These are phyloP conservation scores for Chrysanthemum lavandulifolium DNA, from an alignment of 129 eudicot species.

Conservation along the genomic window DNA sequence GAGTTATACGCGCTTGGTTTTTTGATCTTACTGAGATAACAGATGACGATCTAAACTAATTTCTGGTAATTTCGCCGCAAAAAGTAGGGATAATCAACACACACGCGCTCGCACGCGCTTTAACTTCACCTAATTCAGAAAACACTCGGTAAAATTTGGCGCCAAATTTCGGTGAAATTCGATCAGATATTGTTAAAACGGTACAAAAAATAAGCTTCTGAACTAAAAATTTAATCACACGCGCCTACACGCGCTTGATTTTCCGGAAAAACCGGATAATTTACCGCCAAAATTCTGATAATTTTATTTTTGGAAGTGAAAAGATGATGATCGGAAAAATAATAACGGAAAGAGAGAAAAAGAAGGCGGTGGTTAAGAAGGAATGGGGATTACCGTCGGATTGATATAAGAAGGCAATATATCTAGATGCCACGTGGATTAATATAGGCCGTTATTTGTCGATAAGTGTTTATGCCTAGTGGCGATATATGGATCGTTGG, in stretches of 20 bases:
- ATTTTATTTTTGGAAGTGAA: too few relatives aligned
- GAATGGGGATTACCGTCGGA: slow-evolving; percentile 56
- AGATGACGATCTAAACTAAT: background rate
- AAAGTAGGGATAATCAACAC: background rate
- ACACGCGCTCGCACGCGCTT: background rate
- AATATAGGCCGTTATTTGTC: slow-evolving; percentile 37
- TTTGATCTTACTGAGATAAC: too few relatives aligned
- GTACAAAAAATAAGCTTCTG: too few relatives aligned
- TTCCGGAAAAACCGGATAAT: background rate
- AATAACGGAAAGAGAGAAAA: background rate
- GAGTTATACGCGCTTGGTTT: too few relatives aligned
- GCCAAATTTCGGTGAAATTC: background rate
- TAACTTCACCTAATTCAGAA: background rate
- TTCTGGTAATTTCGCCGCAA: background rate
- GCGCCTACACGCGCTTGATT: background rate
- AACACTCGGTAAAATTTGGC: background rate
- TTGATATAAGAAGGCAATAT: slow-evolving; percentile 29
- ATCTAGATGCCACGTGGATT: slow-evolving; percentile 44
- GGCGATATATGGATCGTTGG: slow-evolving; percentile 28
- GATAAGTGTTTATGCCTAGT: slow-evolving; percentile 39
- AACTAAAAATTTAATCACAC: background rate
- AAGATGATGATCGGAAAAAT: background rate
- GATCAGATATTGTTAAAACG: too few relatives aligned
- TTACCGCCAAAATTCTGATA: slow-evolving; percentile 2
- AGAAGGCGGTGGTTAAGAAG: slow-evolving; percentile 3